Base-by-base conservation (phyloP, 805 yeast genomes). In the Geotrichum ghanense region DNA sequence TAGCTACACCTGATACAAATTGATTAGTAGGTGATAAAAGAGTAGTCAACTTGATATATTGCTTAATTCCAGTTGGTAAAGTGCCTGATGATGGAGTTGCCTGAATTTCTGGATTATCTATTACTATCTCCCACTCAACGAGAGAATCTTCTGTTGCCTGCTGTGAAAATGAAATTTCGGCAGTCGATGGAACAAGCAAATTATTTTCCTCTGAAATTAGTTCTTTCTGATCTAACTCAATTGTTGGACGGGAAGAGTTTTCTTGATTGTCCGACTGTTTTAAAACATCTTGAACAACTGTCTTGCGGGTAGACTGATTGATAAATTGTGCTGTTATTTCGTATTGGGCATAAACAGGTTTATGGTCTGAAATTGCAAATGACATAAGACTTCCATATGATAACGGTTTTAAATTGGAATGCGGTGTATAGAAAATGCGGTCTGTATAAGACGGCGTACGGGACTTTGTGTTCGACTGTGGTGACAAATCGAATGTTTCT, bases 401-500 rank as follows among this genome's bases (percentile, higher is more conserved):
- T 5, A 54, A 48, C 21, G 51, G 57, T 2, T 53, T 43, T 27
- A 50, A 27, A 53, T 42, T 17, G 43, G 25, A 41, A 21, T 44
- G 49, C 40, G 41, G 50, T 22, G 42, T 50, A 55, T 63, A 70
- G 20, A 78, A 54, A 2, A 78, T 68, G 26, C 84, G 65, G 50
- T 78, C 84, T 0, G 83, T 77, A 56, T 78, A 78, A 1, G 82
- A 74, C 0, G 84, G 83, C 4, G 64, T 59, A 43, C 83, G 62
- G 17, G 55, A 59, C 52, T 35, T 55, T 45, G 41, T 23, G 53
- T 45, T 1, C 58, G 63, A 22, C 55, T 44, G 42, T 35, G 50
- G 12, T 20, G 14, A 48, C 53, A 31, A 55, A 22, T 51, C 50
- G 31, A 54, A 50, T 25, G 42, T 34, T 25, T 54, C 45, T 1